phyloP scores from a whole-genome alignment of 2,329 filamentous ascomycete genomes.

The Ophiostoma populinum region DNA sequence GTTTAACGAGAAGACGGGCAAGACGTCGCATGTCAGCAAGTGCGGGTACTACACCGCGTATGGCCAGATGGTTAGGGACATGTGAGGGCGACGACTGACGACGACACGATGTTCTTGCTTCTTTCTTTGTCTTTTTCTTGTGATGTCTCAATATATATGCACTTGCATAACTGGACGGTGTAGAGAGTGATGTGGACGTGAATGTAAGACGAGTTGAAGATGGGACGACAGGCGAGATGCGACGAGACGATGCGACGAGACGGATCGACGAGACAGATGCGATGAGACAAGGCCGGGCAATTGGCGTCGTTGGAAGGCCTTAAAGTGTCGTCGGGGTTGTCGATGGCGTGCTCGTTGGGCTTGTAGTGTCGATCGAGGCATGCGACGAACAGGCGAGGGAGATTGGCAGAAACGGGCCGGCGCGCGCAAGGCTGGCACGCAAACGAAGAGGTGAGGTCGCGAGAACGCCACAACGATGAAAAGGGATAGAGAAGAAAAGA shows the following conservation, averaged over 20 bases:
- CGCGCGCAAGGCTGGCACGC: background rate
- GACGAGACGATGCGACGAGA: no score
- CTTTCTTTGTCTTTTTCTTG: background rate
- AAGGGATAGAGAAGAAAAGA: background rate
- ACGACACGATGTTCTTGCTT: no score
- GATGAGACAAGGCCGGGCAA: no score
- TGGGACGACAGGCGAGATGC: no score
- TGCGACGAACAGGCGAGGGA: background rate
- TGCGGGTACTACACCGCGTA: slow-evolving; percentile 55
- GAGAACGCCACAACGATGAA: background rate
- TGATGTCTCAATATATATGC: no score
- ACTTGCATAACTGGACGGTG: no score
- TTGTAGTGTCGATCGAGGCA: background rate
- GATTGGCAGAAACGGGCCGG: background rate
- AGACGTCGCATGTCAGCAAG: slow-evolving; percentile 51
- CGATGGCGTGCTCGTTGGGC: background rate
- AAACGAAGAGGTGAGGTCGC: slow-evolving; percentile 9
- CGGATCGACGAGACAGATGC: no score
- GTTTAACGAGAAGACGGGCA: slow-evolving; percentile 62
- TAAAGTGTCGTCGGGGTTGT: background rate
- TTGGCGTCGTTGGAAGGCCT: background rate
- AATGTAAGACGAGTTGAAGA: no score
- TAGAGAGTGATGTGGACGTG: background rate
- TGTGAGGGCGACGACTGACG: background rate
- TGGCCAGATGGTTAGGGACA: slow-evolving; percentile 25